phyloP scores from a whole-genome alignment of 805 yeast species.

The Kregervanrija fluxuum region DNA sequence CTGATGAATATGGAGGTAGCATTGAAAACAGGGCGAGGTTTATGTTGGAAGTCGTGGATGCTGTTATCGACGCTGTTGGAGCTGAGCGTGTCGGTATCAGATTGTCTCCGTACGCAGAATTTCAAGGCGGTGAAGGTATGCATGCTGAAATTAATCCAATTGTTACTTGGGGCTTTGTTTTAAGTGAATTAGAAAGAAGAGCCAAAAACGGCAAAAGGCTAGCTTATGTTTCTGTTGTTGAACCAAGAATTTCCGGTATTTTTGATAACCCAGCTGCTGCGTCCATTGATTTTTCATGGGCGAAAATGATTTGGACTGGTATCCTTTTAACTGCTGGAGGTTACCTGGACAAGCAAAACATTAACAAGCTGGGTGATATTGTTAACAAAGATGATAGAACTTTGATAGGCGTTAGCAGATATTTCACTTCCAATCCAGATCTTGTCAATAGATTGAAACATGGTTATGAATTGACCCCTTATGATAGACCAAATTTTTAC shows the following conservation, averaged over 20 bases:
- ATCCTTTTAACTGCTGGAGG: slow-evolving; percentile 17
- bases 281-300: slow-evolving; percentile 11
- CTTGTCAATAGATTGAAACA: slow-evolving; percentile 30
- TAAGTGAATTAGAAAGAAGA: slow-evolving; percentile 30
- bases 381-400: slow-evolving; percentile 32
- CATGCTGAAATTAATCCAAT: slow-evolving; percentile 29
- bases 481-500: slow-evolving; percentile 36
- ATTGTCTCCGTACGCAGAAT: slow-evolving; percentile 39
- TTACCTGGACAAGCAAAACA: slow-evolving; percentile 21
- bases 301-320: slow-evolving; percentile 15
- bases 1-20: slow-evolving; percentile 38
- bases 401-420: slow-evolving; percentile 34
- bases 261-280: slow-evolving; percentile 5
- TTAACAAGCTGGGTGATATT: slow-evolving; percentile 5
- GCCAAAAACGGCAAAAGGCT: slow-evolving; percentile 16
- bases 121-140: slow-evolving; percentile 33
- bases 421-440: slow-evolving; percentile 39
- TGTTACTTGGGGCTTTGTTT: slow-evolving; percentile 31
- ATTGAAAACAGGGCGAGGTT: slow-evolving; percentile 36
- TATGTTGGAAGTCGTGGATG: slow-evolving; percentile 42
- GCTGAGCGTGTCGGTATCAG: slow-evolving; percentile 41
- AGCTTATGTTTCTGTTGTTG: slow-evolving; percentile 31
- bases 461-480: slow-evolving; percentile 29
- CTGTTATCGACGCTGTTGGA: slow-evolving; percentile 45
- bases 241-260: slow-evolving; percentile 67